Base-by-base conservation (phyloP, 495 filamentous ascomycete genomes). In the Parmelia sp. region DNA sequence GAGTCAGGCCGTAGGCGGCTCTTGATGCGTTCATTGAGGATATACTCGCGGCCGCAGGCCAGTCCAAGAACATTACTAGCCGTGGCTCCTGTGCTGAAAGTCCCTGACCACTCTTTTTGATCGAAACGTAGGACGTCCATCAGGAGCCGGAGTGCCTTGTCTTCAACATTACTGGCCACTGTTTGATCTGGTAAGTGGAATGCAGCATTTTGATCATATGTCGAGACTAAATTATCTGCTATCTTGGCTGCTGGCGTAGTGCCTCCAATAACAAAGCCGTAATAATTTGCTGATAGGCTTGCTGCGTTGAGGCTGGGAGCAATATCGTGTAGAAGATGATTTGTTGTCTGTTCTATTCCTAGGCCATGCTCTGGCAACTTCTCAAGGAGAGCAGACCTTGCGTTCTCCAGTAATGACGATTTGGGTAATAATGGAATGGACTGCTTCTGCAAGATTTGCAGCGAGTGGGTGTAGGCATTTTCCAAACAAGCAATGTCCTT, bases 1-100 rank as follows among this genome's bases (percentile, higher is more conserved):
- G 57, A 62, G 2, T 62, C 55, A 68, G 33, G 49, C 55, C 44
- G 66, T 25, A 72, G 71, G 44, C 57, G 56, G 3, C 49, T 27
- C 39, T 49, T 57, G 36, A 70, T 61, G 5, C 78, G 81, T 45
- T 71, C 61, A 44, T 77, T 71, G 25, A 95, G 65, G 9, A 89
- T 78, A 37, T 76, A 82, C 72, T 95, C 90, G 29, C 92, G 78
- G 11, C 83, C 91, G 70, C 86, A 91, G 8, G 89, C 89, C 25
- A 96, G 74, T 0, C 91, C 92, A 1, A 96, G 74, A 40, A 95
- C 80, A 74, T 96, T 97, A 65, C 87, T 88, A 6, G 82, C 90
- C 3, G 93, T 97, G 2, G 90, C 92, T 1, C 93, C 92, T 0
- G 92, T 97, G 2, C 91, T 96, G 68, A 97, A 94, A 0, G 86